These are phyloP conservation scores for Arxiozyma slooffiae DNA, from an alignment of 1,139 yeast species.

Conservation along the genomic window DNA sequence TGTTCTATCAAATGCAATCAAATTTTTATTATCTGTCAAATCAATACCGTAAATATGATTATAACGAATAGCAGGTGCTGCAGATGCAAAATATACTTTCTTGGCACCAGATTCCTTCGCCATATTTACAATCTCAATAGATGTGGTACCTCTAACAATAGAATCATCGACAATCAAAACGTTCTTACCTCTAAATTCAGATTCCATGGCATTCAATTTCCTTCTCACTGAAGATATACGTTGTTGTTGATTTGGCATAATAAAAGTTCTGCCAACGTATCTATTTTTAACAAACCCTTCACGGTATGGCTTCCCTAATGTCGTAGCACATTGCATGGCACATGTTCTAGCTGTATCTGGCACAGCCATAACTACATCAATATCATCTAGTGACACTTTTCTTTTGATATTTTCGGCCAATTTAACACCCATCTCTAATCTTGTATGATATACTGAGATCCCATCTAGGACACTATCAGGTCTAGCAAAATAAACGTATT, in stretches of 20 bases:
- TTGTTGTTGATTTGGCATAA: slow-evolving; percentile 96
- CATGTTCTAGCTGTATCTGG: slow-evolving; percentile 96
- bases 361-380: slow-evolving; percentile 94
- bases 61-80: slow-evolving; percentile 93
- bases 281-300: slow-evolving; percentile 97
- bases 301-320: slow-evolving; percentile 72
- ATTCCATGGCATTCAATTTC: slow-evolving; percentile 90
- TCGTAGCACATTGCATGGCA: slow-evolving; percentile 84
- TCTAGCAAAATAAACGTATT: slow-evolving; percentile 94
- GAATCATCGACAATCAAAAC: slow-evolving; percentile 96
- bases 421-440: slow-evolving; percentile 89
- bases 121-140: slow-evolving; percentile 92
- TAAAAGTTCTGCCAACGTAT: slow-evolving; percentile 93
- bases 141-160: slow-evolving; percentile 94
- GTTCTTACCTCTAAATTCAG: slow-evolving; percentile 75
- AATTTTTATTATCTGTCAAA: slow-evolving; percentile 87
- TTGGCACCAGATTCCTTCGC: slow-evolving; percentile 97
- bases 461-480: slow-evolving; percentile 96
- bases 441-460: slow-evolving; percentile 82
- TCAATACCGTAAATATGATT: slow-evolving; percentile 97
- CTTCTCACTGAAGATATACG: slow-evolving; percentile 90
- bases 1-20: slow-evolving; percentile 74
- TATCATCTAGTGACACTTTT: slow-evolving; percentile 44
- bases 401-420: slow-evolving; percentile 62
- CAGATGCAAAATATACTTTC: slow-evolving; percentile 86